Conservation (phyloP, 208 protist species). For the Crithidia brevicula region DNA sequence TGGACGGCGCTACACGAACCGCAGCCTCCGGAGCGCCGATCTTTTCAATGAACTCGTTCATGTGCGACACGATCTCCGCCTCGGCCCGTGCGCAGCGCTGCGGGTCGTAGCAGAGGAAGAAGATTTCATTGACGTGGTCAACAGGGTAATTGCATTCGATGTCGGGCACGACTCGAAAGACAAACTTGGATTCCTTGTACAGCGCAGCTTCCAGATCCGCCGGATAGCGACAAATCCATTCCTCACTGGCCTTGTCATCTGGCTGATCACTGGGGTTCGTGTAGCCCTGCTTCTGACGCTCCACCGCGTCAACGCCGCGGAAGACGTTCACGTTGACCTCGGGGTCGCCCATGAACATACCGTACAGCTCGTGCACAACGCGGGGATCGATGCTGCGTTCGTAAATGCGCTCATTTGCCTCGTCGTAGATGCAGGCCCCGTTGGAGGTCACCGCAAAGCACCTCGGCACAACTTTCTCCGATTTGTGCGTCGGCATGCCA, state of each 20-base stretch:
- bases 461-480: constrained; percentile 44
- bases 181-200: constrained; percentile 53
- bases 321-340: constrained; percentile 72
- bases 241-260: constrained; percentile 54
- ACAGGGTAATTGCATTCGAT: constrained; percentile 50
- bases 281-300: constrained; percentile 40
- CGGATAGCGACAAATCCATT: constrained; percentile 69
- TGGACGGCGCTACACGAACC: constrained; percentile 55
- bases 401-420: constrained; percentile 50
- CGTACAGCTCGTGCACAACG: constrained; percentile 44
- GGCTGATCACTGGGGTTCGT: constrained; percentile 51
- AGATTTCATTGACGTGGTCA: constrained; percentile 63
- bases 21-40: constrained; percentile 20
- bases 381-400: constrained; percentile 41
- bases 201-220: constrained; percentile 47
- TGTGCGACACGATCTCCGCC: constrained; percentile 35
- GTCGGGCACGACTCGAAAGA: constrained; percentile 48
- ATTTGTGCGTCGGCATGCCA: background rate
- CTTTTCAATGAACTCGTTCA: constrained; percentile 33
- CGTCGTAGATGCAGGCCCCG: constrained; percentile 68
- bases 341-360: constrained; percentile 47
- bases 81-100: constrained; percentile 35
- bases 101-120: constrained; percentile 69
- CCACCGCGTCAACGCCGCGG: constrained; percentile 36
- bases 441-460: constrained; percentile 77